phyloP scores from a whole-genome alignment of 225 moss, liverwort and hornwort species.

The Physcomitrium patens region DNA sequence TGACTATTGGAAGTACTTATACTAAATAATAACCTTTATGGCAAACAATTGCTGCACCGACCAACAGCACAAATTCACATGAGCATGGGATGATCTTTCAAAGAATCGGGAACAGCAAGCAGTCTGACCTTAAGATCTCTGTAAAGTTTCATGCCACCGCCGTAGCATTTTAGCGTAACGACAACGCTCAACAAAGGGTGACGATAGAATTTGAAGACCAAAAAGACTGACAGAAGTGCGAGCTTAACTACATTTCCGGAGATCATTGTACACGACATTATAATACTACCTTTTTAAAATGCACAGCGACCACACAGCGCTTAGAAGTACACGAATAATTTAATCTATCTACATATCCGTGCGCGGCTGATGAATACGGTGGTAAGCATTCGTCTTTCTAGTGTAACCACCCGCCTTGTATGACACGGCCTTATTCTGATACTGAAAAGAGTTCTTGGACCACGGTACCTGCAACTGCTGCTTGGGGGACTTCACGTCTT shows the following conservation, averaged over 20 bases:
- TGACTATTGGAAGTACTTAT: slow-evolving; percentile 9
- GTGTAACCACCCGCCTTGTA: slow-evolving; percentile 67
- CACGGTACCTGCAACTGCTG: slow-evolving; percentile 37
- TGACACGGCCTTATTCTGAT: slow-evolving; percentile 61
- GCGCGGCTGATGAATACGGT: slow-evolving; percentile 87
- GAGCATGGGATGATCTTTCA: slow-evolving; percentile 22
- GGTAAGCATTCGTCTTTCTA: slow-evolving; percentile 56
- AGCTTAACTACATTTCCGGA: slow-evolving; percentile 47
- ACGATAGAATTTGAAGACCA: slow-evolving; percentile 50
- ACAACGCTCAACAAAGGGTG: slow-evolving; percentile 45
- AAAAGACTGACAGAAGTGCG: slow-evolving; percentile 43
- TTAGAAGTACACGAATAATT: slow-evolving; percentile 17
- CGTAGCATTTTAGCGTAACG: slow-evolving; percentile 34
- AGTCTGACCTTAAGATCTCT: slow-evolving; percentile 35
- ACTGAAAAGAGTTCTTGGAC: slow-evolving; percentile 46
- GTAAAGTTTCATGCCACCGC: slow-evolving; percentile 46
- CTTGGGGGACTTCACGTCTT: slow-evolving; percentile 25
- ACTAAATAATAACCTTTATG: not conserved
- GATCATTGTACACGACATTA: slow-evolving; percentile 52
- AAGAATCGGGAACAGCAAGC: slow-evolving; percentile 34
- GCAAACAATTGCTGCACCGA: slow-evolving; percentile 15
- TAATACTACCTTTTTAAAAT: slow-evolving; percentile 45
- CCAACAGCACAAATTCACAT: slow-evolving; percentile 1
- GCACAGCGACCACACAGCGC: slow-evolving; percentile 50
- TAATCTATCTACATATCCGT: slow-evolving; percentile 53